Evolutionary conservation across 202 grass and related monocot species (phyloP).

Genomic region (Bolboschoenoplectus hybrid): DNA sequence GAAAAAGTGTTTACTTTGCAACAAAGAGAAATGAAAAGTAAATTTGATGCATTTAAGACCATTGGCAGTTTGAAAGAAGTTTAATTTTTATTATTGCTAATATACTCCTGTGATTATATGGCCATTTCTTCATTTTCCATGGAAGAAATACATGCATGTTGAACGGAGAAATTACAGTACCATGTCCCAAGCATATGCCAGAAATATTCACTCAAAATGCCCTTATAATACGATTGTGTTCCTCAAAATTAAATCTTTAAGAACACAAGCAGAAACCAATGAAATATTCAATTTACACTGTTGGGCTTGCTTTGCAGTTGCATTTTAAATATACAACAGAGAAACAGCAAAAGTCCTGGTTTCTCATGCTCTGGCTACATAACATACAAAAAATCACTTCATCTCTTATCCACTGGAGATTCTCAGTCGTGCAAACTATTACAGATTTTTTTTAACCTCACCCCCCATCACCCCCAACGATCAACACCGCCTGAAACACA

Average conservation of each 20-base stretch:
- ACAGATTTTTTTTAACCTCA: neutral
- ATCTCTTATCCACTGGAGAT: neutral
- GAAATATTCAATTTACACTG: neutral
- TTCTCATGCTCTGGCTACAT: slow-evolving; percentile 21
- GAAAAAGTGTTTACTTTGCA: neutral
- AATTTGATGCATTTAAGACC: neutral
- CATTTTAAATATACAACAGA: slow-evolving; percentile 18
- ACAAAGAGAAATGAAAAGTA: neutral
- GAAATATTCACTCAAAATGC: neutral
- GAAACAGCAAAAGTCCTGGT: neutral
- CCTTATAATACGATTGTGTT: neutral
- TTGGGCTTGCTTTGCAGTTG: slow-evolving; percentile 15
- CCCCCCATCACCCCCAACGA: neutral
- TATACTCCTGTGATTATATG: neutral
- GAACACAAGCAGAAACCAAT: neutral
- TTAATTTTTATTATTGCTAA: neutral
- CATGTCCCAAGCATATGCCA: neutral
- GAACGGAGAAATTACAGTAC: too few relatives aligned
- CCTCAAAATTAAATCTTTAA: neutral
- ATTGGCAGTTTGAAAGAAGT: neutral
- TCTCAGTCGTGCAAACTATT: neutral
- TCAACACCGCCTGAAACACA: too few relatives aligned
- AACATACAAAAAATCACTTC: slow-evolving; percentile 10
- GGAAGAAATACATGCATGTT: neutral
- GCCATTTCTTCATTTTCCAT: neutral